These are phyloP conservation scores for Ophiostoma perfectum DNA, from an alignment of 2,329 filamentous ascomycete species.

Conservation along the genomic window DNA sequence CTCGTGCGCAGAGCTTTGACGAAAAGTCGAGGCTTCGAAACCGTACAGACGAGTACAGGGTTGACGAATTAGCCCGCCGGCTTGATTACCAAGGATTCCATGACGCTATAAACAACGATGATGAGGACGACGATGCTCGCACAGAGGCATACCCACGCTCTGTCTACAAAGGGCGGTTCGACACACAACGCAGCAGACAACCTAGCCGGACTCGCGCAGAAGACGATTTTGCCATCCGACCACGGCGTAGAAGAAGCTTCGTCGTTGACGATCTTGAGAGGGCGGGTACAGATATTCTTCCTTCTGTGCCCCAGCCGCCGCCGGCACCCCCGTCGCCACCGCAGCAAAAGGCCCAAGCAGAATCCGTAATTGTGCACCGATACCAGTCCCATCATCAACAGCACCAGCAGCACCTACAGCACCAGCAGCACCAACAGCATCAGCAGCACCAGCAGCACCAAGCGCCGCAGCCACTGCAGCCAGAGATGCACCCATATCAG, in stretches of 20 bases:
- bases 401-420: not conserved
- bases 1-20: slow-evolving; percentile 39
- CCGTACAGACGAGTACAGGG: slow-evolving; percentile 27
- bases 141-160: slow-evolving; percentile 9
- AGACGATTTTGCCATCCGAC: slow-evolving; percentile 14
- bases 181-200: slow-evolving; percentile 34
- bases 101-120: slow-evolving; percentile 32
- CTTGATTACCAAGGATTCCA: slow-evolving; percentile 37
- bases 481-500: not conserved
- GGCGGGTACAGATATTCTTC: slow-evolving; percentile 36
- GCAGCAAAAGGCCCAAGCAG: slow-evolving; percentile 20
- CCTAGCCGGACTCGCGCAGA: slow-evolving; percentile 34
- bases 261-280: slow-evolving; percentile 54
- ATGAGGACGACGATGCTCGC: slow-evolving; percentile 26
- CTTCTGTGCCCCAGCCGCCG: slow-evolving; percentile 33
- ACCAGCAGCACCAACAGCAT: not conserved
- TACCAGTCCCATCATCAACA: slow-evolving; percentile 11
- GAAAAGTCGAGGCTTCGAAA: slow-evolving; percentile 44
- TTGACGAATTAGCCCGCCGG: slow-evolving; percentile 36
- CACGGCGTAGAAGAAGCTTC: slow-evolving; percentile 43
- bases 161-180: slow-evolving; percentile 8
- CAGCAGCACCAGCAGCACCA: slow-evolving; percentile 8
- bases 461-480: not conserved
- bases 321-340: slow-evolving; percentile 26
- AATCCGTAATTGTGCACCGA: not conserved